Base-by-base conservation (phyloP, 176 grass and related monocot genomes). In the Eremochloa ophiuroides region DNA sequence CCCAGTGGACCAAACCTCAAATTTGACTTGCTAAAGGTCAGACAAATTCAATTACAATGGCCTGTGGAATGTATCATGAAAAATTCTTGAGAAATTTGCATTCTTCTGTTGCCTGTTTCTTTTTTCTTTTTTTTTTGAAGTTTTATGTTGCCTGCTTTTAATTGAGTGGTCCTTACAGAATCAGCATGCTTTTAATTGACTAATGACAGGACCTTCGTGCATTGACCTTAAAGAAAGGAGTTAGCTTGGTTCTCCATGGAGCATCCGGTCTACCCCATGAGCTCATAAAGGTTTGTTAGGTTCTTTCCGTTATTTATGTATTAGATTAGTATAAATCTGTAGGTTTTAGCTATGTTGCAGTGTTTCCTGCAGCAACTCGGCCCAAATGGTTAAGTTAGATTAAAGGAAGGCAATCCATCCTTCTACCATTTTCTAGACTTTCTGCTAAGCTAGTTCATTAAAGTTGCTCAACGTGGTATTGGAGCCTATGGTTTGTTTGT, bases 221-320 rank as follows among this genome's bases (percentile, higher is more conserved):
- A 53, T 86, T 98, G 40, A 93, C 92, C 12, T 68, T 72, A 40
- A 81, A 91, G 73, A 98, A 86, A 84, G 95, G 95, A 73, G 82
- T 94, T 61, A 83, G 75, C 85, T 89, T 98, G 86, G 95, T 98
- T 82, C 92, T 98, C 33, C 95, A 98, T 84, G 95, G 95, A 85
- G 95, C 95, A 72, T 98, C 95, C 73, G 95, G 95, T 76, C 78
- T 95, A 44, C 70, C 88, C 42, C 81, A 62, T 38, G 88, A 84
- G 53, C 84, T 98, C 55, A 69, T 98, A 25, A 73, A 98, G 95
- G 95, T 98, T 70, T 3, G 55, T 39, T 58, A 82, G 47, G 73
- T 26, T 42, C 26, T 81, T 86, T 42, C 51, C 10, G 26, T 61
- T 61, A 31, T 33, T 67, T 62, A 48, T 64, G 62, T 30, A 20